Percentiles rank a stretch among this genome's conserved stretches.
These are phyloP conservation scores for Lichtheimia ramosa DNA, from an alignment of 371 early-diverging fungal species.

Conservation along the genomic window DNA sequence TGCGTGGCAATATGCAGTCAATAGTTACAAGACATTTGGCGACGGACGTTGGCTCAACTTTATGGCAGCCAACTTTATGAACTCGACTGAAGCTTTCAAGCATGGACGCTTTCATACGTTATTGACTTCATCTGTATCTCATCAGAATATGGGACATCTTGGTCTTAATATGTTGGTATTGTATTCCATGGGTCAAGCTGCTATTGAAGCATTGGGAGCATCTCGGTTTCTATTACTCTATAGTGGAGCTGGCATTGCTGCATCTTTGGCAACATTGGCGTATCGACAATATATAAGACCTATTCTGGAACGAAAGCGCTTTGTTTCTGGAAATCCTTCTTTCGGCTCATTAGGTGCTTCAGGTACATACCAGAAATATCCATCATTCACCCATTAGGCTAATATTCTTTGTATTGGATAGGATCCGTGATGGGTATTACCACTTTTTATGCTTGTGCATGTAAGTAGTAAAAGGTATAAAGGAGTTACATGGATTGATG, in stretches of 20 bases:
- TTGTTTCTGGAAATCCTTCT: background rate
- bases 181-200: constrained; percentile 43
- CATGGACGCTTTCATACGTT: constrained; percentile 49
- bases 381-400: no score
- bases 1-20: constrained; percentile 57
- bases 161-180: constrained; percentile 56
- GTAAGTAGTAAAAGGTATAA: constrained; percentile 25
- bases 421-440: constrained; percentile 46
- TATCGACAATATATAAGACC: constrained; percentile 42
- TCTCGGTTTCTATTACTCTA: constrained; percentile 45
- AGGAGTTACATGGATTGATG: background rate
- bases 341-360: constrained; percentile 45
- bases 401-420: background rate
- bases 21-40: constrained; percentile 41
- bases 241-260: constrained; percentile 34
- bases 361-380: constrained; percentile 17
- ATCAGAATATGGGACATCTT: constrained; percentile 47
- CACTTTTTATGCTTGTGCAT: constrained; percentile 49
- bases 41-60: constrained; percentile 42
- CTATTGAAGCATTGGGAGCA: constrained; percentile 41
- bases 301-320: constrained; percentile 17
- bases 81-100: constrained; percentile 29
- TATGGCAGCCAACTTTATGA: constrained; percentile 50
- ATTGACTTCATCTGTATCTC: constrained; percentile 53
- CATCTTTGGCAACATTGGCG: constrained; percentile 22